Evolutionary conservation across 2,329 filamentous ascomycete genomes (phyloP).

Genomic region (Colletotrichum horii): DNA sequence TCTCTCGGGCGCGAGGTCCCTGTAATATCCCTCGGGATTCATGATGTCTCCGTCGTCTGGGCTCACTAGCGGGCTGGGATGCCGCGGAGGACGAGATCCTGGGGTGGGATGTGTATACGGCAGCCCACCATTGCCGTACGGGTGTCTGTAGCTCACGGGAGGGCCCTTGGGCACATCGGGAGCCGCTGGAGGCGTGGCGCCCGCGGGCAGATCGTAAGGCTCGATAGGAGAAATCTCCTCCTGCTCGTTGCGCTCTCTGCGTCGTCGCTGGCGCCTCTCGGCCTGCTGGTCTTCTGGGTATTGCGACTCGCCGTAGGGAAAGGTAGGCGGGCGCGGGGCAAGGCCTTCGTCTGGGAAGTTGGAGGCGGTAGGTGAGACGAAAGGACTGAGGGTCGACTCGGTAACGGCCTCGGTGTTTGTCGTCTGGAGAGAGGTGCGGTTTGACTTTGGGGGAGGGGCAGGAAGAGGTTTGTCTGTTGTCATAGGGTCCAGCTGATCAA

Average conservation of each 20-base stretch:
- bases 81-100: constrained; percentile 31
- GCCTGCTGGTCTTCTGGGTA: constrained; percentile 47
- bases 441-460: constrained; percentile 30
- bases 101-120: constrained; percentile 29
- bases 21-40: constrained; percentile 37
- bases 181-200: constrained; percentile 52
- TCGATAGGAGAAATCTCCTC: constrained; percentile 24
- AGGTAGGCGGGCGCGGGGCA: constrained; percentile 64
- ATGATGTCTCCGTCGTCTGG: constrained; percentile 31
- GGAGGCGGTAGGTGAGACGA: constrained; percentile 58
- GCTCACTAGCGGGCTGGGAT: constrained; percentile 24
- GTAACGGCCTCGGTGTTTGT: constrained; percentile 58
- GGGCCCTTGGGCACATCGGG: constrained; percentile 67
- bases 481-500: constrained; percentile 11
- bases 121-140: constrained; percentile 44
- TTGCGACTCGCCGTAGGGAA: constrained; percentile 50
- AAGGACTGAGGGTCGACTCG: constrained; percentile 64
- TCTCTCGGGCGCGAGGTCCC: constrained; percentile 15
- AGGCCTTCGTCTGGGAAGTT: constrained; percentile 57
- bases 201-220: constrained; percentile 36
- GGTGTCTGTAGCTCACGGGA: constrained; percentile 61
- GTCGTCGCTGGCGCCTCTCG: constrained; percentile 48
- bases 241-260: constrained; percentile 39
- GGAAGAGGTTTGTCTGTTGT: constrained; percentile 11
- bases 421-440: constrained; percentile 62